Evolutionary conservation across 2,329 filamentous ascomycete species (phyloP).

Genomic region (Thermomyces lanuginosus): DNA sequence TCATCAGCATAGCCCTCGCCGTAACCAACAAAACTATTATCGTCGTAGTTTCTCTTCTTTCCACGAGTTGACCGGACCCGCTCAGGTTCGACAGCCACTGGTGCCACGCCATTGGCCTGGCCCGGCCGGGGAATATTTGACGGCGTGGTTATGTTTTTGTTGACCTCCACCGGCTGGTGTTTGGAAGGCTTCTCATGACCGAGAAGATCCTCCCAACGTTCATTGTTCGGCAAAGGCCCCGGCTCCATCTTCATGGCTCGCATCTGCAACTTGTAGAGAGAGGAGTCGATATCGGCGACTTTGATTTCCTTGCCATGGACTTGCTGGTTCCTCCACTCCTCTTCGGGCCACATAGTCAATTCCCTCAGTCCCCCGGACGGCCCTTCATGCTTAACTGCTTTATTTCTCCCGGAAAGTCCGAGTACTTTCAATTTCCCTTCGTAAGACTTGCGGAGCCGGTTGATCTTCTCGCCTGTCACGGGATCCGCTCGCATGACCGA

Average conservation of each 20-base stretch:
- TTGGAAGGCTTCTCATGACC: slow-evolving; percentile 32
- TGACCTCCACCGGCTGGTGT: slow-evolving; percentile 14
- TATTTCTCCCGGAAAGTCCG: slow-evolving; percentile 32
- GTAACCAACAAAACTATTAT: slow-evolving; percentile 36
- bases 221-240: slow-evolving; percentile 29
- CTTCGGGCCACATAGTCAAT: slow-evolving; percentile 33
- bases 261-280: slow-evolving; percentile 25
- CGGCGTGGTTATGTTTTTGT: slow-evolving; percentile 13
- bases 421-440: slow-evolving; percentile 35
- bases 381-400: slow-evolving; percentile 30
- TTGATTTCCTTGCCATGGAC: slow-evolving; percentile 31
- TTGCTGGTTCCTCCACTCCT: slow-evolving; percentile 36
- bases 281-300: slow-evolving; percentile 25
- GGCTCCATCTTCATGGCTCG: slow-evolving; percentile 34
- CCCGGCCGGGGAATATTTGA: slow-evolving; percentile 11
- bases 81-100: slow-evolving; percentile 17
- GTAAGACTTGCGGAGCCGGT: slow-evolving; percentile 42
- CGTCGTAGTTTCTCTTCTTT: slow-evolving; percentile 35
- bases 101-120: slow-evolving; percentile 14
- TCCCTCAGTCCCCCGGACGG: slow-evolving; percentile 23
- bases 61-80: slow-evolving; percentile 28
- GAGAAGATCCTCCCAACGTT: slow-evolving; percentile 33
- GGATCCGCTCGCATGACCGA: slow-evolving; percentile 45
- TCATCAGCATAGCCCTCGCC: slow-evolving; percentile 35
- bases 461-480: slow-evolving; percentile 47